These are phyloP conservation scores for Geosmithia morbida DNA, from an alignment of 2,329 filamentous ascomycete species.

Conservation along the genomic window DNA sequence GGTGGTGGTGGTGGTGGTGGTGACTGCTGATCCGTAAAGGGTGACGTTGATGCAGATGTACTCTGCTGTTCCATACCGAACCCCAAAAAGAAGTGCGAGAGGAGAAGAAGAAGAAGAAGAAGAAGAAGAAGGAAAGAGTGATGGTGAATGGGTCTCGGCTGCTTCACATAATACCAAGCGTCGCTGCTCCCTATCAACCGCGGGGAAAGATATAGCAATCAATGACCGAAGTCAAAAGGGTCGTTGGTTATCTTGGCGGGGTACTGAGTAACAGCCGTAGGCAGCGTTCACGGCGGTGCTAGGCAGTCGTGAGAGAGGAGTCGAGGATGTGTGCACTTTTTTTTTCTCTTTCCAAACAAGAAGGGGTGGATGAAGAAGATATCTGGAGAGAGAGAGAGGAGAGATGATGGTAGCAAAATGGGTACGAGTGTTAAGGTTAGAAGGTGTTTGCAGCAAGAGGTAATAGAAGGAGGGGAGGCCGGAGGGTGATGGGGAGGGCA, in stretches of 20 bases:
- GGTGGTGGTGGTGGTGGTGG: background rate
- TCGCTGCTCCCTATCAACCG: background rate
- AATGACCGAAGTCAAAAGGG: background rate
- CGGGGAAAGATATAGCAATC: background rate
- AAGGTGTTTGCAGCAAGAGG: background rate
- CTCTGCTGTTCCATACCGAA: conserved; percentile 39
- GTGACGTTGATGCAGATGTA: conserved; percentile 12
- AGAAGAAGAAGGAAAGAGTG: background rate
- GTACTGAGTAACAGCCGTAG: background rate
- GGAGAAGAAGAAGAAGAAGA: background rate
- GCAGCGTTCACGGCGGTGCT: background rate
- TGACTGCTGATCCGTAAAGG: conserved; percentile 5
- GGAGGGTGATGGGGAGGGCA: background rate
- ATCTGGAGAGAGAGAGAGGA: background rate
- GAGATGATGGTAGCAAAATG: background rate
- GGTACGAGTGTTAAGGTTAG: background rate
- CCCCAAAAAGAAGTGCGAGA: conserved; percentile 9
- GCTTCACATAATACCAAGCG: background rate
- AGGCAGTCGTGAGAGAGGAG: too few species aligned
- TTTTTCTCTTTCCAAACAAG: background rate
- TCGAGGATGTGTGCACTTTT: too few species aligned
- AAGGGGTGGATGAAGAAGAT: too few species aligned
- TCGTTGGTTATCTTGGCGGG: background rate
- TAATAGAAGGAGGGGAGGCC: background rate
- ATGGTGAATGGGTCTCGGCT: background rate